Evolutionary conservation across 345 rosid species (phyloP).

Genomic region (Bruguiera gymnorhiza): DNA sequence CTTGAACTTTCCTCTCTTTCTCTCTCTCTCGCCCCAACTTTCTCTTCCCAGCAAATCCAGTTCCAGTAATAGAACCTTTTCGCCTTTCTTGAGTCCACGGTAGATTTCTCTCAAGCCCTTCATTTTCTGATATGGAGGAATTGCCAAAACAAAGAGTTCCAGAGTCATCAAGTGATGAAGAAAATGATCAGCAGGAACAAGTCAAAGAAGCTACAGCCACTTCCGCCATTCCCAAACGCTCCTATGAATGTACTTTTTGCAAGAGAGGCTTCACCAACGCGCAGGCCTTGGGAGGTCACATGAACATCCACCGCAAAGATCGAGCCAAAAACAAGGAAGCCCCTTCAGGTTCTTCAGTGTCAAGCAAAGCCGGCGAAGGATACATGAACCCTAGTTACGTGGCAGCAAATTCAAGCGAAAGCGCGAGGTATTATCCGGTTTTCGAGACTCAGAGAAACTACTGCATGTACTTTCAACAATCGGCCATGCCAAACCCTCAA

Average conservation of each 20-base stretch:
- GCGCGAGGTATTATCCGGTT: constrained; percentile 14
- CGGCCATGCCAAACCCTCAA: constrained; percentile 19
- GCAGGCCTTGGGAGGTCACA: constrained; percentile 91
- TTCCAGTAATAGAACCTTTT: neutral
- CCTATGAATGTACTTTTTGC: constrained; percentile 70
- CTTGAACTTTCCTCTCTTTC: neutral
- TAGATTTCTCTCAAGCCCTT: neutral
- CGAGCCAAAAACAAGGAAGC: constrained; percentile 49
- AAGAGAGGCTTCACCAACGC: constrained; percentile 85
- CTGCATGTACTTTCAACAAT: constrained; percentile 36
- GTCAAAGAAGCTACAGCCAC: constrained; percentile 24
- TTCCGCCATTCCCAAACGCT: constrained; percentile 22
- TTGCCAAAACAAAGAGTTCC: constrained; percentile 25
- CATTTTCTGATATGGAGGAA: constrained; percentile 30
- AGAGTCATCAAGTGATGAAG: constrained; percentile 36
- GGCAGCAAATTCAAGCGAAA: constrained; percentile 14
- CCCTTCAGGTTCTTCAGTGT: neutral
- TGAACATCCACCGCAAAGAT: constrained; percentile 74
- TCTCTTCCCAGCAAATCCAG: neutral
- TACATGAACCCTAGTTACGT: constrained; percentile 25
- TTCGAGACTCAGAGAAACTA: constrained; percentile 28
- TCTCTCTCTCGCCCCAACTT: neutral
- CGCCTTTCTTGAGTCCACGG: neutral
- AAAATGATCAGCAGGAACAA: constrained; percentile 23
- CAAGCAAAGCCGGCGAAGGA: constrained; percentile 17